Percentiles rank a stretch among this genome's conserved stretches.
Evolutionary conservation across 2,329 filamentous ascomycete species (phyloP).

Genomic region (Colletotrichum ledebouriae): DNA sequence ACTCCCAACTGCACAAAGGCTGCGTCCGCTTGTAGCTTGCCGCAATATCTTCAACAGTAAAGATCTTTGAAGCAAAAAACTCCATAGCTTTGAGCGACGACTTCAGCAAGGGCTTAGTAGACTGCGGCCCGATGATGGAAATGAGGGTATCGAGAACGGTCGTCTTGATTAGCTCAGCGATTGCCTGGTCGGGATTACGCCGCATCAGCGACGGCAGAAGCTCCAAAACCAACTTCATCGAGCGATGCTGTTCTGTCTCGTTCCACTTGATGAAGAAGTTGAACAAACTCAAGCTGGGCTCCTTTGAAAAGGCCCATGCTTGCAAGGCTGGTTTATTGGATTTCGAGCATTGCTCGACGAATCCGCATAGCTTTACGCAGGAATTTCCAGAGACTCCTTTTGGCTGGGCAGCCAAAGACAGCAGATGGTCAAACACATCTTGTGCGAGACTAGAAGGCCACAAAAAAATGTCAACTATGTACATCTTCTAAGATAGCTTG

Average conservation of each 20-base stretch:
- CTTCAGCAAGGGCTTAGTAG: conserved; percentile 75
- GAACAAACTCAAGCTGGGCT: conserved; percentile 65
- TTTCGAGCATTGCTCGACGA: conserved; percentile 70
- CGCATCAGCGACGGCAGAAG: conserved; percentile 65
- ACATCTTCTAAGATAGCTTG: neutral
- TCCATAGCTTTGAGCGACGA: conserved; percentile 77
- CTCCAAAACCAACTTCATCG: conserved; percentile 73
- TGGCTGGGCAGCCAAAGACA: conserved; percentile 65
- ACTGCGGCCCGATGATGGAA: conserved; percentile 70
- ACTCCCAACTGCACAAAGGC: conserved; percentile 44
- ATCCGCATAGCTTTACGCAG: conserved; percentile 72
- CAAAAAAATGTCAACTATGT: conserved; percentile 2
- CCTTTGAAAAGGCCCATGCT: conserved; percentile 65
- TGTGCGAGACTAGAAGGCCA: conserved; percentile 50
- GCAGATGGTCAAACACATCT: conserved; percentile 61
- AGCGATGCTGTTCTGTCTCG: conserved; percentile 74
- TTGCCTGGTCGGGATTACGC: conserved; percentile 61
- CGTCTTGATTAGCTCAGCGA: conserved; percentile 56
- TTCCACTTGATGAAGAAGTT: conserved; percentile 77
- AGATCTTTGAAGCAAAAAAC: conserved; percentile 73
- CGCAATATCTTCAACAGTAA: conserved; percentile 62
- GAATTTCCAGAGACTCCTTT: conserved; percentile 69
- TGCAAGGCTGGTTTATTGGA: conserved; percentile 59
- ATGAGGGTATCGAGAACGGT: conserved; percentile 66
- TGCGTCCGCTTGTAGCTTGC: conserved; percentile 56